Percentiles rank a stretch among this genome's conserved stretches.
Evolutionary conservation across 495 filamentous ascomycete genomes (phyloP).

Genomic region (Cercophora samala): DNA sequence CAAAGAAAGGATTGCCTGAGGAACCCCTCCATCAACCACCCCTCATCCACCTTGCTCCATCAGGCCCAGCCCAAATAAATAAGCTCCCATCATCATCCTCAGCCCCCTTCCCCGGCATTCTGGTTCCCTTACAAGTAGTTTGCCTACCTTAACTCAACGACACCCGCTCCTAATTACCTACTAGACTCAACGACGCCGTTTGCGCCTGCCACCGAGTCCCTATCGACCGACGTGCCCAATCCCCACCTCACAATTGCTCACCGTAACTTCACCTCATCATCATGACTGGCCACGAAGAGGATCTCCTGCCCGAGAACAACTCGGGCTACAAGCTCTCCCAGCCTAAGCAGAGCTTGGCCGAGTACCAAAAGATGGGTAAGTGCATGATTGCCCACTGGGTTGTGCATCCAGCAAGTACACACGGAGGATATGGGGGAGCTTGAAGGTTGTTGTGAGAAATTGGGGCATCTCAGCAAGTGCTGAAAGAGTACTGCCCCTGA

Average conservation of each 20-base stretch:
- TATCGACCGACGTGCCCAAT: not conserved
- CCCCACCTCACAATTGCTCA: conserved; percentile 9
- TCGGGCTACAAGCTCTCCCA: conserved; percentile 97
- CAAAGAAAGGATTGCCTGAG: conserved; percentile 11
- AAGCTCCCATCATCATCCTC: conserved; percentile 26
- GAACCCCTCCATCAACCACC: conserved; percentile 22
- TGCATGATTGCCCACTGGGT: conserved; percentile 21
- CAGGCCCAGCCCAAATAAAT: conserved; percentile 26
- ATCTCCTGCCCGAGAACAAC: conserved; percentile 79
- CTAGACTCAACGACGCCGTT: conserved; percentile 1
- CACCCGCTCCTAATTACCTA: conserved; percentile 14
- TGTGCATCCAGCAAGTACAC: conserved; percentile 6
- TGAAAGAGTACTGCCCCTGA: not conserved
- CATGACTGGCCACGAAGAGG: conserved; percentile 79
- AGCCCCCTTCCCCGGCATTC: conserved; percentile 7
- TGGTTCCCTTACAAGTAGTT: conserved; percentile 11
- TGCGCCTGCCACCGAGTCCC: not conserved
- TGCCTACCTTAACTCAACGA: not conserved
- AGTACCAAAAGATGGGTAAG: conserved; percentile 89
- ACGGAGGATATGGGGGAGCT: not conserved
- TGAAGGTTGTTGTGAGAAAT: not conserved
- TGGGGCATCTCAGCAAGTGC: conserved; percentile 3
- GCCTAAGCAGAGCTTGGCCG: conserved; percentile 88
- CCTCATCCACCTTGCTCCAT: conserved; percentile 18
- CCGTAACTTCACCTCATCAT: conserved; percentile 19